Base-by-base conservation (phyloP, 2,329 filamentous ascomycete species). In the Didymellaceae sp. region DNA sequence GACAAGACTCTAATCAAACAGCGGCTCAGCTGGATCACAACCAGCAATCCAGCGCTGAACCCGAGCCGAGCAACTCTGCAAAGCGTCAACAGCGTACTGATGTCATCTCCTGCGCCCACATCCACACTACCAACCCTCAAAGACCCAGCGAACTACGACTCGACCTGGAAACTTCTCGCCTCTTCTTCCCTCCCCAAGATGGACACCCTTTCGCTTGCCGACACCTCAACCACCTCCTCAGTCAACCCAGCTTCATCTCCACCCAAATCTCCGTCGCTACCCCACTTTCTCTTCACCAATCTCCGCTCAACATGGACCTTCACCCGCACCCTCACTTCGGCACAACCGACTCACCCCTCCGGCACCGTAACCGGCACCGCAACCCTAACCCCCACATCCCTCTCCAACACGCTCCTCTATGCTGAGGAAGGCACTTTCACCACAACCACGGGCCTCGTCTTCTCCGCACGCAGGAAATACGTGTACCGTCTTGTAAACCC, bases 31-130 rank as follows among this genome's bases (percentile, higher is more conserved):
- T 88, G 86, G 78, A 89, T 97, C 61, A 90, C 93, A 72, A 87
- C 86, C 5, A 84, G 84, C 0, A 87, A 88, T 67, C 88, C 91
- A 1, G 86, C 88, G 59, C 88, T 87, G 2, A 96, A 95, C 67
- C 92, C 93, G 0, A 92, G 87, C 55, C 81, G 94, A 26, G 82
- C 89, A 17, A 97, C 92, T 0, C 76, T 97, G 28, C 92, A 97
- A 73, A 93, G 90, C 60, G 88, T 97, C 5, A 97, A 97, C 73
- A 89, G 89, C 46, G 96, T 90, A 65, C 75, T 97, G 42, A 93
- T 97, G 85, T 41, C 46, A 3, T 41, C 14, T n/a, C 16, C 32
- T 14, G n/a, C 49, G 9, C 25, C 26, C 11, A 54, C 31, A 49
- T 32, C 10, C 32, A 21, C 37, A 14, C 34, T 50, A 14, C 21